Percentiles rank a stretch among this genome's conserved stretches.
Evolutionary conservation across 208 protist genomes (phyloP).

Genomic region (Acanthamoeba castellanii): DNA sequence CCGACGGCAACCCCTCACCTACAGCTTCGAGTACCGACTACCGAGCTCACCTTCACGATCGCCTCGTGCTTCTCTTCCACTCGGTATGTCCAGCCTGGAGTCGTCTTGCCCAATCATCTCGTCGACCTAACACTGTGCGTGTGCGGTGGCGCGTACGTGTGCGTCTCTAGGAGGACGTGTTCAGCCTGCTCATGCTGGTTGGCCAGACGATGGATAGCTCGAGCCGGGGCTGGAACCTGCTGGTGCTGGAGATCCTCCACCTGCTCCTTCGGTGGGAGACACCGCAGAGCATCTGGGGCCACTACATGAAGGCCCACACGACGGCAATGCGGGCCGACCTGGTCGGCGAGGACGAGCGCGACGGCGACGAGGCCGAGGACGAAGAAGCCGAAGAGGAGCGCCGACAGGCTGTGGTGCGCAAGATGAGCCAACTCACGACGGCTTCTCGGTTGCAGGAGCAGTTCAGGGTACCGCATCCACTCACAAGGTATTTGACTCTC

Average conservation of each 20-base stretch:
- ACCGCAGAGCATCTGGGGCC: slow-evolving; percentile 44
- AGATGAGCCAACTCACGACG: slow-evolving; percentile 33
- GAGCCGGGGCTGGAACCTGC: slow-evolving; percentile 28
- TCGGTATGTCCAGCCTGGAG: not conserved
- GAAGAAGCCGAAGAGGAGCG: slow-evolving; percentile 38
- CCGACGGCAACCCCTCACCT: slow-evolving; percentile 1
- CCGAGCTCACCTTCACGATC: slow-evolving; percentile 34
- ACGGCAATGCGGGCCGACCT: not conserved
- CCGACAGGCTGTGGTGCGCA: not conserved
- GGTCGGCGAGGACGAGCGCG: not conserved
- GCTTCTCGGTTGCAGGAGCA: slow-evolving; percentile 31
- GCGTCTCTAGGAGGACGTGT: slow-evolving; percentile 29
- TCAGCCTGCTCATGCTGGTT: slow-evolving; percentile 41
- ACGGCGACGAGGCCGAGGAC: not conserved
- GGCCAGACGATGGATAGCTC: slow-evolving; percentile 10
- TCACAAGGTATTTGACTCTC: not conserved
- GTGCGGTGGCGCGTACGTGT: not conserved
- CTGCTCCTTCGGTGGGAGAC: slow-evolving; percentile 44
- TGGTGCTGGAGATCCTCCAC: slow-evolving; percentile 66
- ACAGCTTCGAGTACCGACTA: slow-evolving; percentile 36
- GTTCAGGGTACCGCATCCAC: not conserved
- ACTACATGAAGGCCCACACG: not conserved
- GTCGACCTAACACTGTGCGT: not conserved
- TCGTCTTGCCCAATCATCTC: not conserved
- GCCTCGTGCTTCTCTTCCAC: slow-evolving; percentile 44